Evolutionary conservation across 1,284 basidiomycete genomes (phyloP).

Genomic region (Fomitiporia mediterranea): DNA sequence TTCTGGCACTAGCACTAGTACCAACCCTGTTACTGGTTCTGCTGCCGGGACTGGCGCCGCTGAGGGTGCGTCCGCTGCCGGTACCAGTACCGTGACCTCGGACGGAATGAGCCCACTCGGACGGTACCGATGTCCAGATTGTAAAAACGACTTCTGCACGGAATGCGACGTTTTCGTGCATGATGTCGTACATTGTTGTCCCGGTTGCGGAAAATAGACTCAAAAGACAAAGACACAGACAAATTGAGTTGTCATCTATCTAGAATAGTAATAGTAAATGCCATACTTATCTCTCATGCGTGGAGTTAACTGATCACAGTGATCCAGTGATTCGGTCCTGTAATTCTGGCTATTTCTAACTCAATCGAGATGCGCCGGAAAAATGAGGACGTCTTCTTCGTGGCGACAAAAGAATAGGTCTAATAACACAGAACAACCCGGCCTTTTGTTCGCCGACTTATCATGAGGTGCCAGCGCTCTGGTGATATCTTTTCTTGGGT

Average conservation of each 20-base stretch:
- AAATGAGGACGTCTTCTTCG: no score
- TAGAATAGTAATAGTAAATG: neutral
- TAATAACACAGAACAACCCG: no score
- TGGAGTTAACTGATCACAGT: no score
- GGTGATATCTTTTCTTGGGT: no score
- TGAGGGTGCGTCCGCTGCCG: neutral
- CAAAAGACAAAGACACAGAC: slow-evolving; percentile 17
- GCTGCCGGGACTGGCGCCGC: slow-evolving; percentile 20
- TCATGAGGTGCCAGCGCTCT: no score
- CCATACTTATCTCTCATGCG: no score
- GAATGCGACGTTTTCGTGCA: slow-evolving; percentile 66
- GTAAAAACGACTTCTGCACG: slow-evolving; percentile 51
- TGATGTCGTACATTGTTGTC: slow-evolving; percentile 57
- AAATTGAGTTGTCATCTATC: neutral
- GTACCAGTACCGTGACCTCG: slow-evolving; percentile 28
- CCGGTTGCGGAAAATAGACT: slow-evolving; percentile 42
- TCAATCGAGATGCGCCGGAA: no score
- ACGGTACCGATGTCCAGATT: slow-evolving; percentile 68
- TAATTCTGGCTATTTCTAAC: no score
- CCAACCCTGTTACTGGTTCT: neutral
- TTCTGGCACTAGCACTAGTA: slow-evolving; percentile 1
- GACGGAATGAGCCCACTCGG: slow-evolving; percentile 75
- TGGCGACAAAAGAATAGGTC: no score
- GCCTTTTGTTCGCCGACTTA: no score
- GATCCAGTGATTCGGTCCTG: no score